Base-by-base conservation (phyloP, 768 basidiomycete genomes). In the Kockovaella imperatae region DNA sequence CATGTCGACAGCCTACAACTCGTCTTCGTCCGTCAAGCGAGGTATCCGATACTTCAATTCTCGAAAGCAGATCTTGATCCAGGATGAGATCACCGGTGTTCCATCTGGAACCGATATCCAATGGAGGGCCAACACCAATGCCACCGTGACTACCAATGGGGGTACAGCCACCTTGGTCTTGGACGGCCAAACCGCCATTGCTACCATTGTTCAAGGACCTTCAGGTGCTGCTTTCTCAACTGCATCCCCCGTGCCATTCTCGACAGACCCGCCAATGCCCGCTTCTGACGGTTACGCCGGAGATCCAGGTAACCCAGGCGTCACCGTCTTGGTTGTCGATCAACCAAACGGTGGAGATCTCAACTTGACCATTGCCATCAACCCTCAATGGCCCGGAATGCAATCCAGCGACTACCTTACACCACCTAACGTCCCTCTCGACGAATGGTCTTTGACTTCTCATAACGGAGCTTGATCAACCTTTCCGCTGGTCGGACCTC, bases 51-150 rank as follows among this genome's bases (percentile, higher is more conserved):
- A 82, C 50, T 62, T 96, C 56, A 97, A 97, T 71, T 75, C 74
- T 30, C 81, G 95, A 53, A 79, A 77, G 53, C 95, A 96, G 72
- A 82, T 96, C 13, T 80, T 99, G 14, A 68, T 99, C 38, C 93
- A 93, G 70, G 93, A 96, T 72, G 95, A 99, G 64, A 82, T 96
- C 63, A 77, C 72, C 15, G 74, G 81, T 2, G 48, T 59, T 23
- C 55, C 59, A 21, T 70, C 76, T 28, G 74, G 69, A 5, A 62
- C 54, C 13, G 58, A 75, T 18, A 69, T 95, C 38, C 55, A 64
- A 52, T 95, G 93, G 93, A 82, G 88, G 39, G 86, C 87, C 77
- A 90, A 97, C 72, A 96, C 93, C 48, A 97, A 97, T 72, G 91
- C 93, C 10, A 87, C 88, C 3, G 62, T 78, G 52, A 47, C 70